Base-by-base conservation (phyloP, 805 yeast species). In the Candida piceae region DNA sequence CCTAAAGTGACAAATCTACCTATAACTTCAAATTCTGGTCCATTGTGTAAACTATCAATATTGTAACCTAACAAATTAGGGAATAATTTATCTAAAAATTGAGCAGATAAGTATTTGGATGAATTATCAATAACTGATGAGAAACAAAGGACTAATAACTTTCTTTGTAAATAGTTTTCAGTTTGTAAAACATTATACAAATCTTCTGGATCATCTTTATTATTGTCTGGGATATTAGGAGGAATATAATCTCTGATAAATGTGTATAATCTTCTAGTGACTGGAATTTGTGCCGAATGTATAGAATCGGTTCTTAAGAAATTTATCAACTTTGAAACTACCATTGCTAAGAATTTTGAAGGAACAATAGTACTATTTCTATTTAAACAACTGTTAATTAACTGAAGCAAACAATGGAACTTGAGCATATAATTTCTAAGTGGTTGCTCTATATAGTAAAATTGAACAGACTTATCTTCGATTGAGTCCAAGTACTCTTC, bases 311-410 rank as follows among this genome's bases (percentile, higher is more conserved):
- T 44, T 23, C 69, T 64, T 12, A 76, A 55, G 23, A 76, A 69
- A 33, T 76, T 76, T 35, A 81, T 60, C 25, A 80, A 56, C 0
- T 87, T 68, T 1, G 82, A 55, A 0, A 79, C 71, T 0, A 80
- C 76, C 73, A 85, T 81, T 1, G 82, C 70, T 32, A 89, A 62
- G 52, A 84, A 88, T 43, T 83, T 75, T 1, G 95, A 83, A 7
- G 97, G 96, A 52, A 80, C 78, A 15, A 76, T 55, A 0, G 95
- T 84, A 26, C 67, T 64, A 42, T 86, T 80, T 40, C 80, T 64
- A 45, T 71, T 74, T 49, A 84, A 55, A 29, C 79, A 73, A 29
- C 76, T 66, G 13, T 63, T 67, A 36, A 84, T 60, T 36, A 87
- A 65, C 61, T 88, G 95, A 39, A 80, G 65, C 7, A 85, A 49